Base-by-base conservation (phyloP, 805 yeast genomes). In the Nematodospora valgi region DNA sequence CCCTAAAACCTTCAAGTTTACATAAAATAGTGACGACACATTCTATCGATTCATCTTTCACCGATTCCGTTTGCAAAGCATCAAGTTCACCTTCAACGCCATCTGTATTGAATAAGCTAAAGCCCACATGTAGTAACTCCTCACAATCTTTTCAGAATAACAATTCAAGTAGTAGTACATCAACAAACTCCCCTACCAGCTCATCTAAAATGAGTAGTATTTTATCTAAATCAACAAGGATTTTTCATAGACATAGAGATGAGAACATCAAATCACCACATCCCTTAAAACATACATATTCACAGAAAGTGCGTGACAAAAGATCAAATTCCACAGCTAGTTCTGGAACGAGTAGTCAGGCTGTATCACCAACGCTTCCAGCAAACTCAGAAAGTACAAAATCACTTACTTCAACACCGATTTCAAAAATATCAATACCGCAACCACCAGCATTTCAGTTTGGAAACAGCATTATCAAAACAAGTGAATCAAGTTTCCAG, bases 261-360 rank as follows among this genome's bases (percentile, higher is more conserved):
- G 46, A 42, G n/a, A 26, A 40, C 38, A 14, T 38, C 35, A 29
- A 34, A 22, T 36, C 49, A 11, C 40, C 54, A 4, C 40, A 35
- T 41, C 55, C 38, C 23, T 43, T 48, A n/a, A 48, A 53, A 20
- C 48, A 56, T 31, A 47, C 64, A 2, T 63, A 64, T 43, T 52
- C 60, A 3, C 51, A 28, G 13, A 32, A 27, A 22, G 23, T 28
- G 20, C 23, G 32, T 4, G 37, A 34, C 18, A 34, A 34, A 14
- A 17, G 38, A 29, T 28, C 32, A 11, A 27, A 27, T 13, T 27
- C 32, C 3, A 11, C 29, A 18, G 22, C 30, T 13, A 25, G 21
- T 32, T 15, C 24, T 6, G 28, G 26, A 8, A 23, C 21, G 12
- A 44, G 46, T 14, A 45, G 51, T 26, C 39, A 55, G 33, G 54